Conservation (phyloP, 2,329 filamentous ascomycete species). For the Capronia epimyces region DNA sequence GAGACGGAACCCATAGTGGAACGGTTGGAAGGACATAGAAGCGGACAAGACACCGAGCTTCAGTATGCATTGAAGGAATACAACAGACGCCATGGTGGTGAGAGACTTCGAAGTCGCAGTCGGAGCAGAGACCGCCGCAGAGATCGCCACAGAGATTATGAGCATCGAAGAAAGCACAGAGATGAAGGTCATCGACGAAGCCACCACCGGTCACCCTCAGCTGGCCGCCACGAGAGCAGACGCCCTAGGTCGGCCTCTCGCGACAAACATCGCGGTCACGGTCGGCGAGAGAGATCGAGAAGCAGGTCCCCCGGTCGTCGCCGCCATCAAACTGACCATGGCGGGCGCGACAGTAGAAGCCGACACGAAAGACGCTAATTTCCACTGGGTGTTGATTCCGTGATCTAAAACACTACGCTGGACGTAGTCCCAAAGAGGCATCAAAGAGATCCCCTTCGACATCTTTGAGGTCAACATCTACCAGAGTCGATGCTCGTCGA, state of each 20-base stretch:
- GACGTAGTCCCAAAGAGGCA: constrained; percentile 7
- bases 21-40: constrained; percentile 30
- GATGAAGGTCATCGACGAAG: constrained; percentile 33
- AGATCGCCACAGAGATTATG: background rate
- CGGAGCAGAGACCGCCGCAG: constrained; percentile 30
- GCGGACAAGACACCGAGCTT: constrained; percentile 26
- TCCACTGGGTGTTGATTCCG: background rate
- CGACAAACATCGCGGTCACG: constrained; percentile 12
- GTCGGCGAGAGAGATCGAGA: constrained; percentile 10
- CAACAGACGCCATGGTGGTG: constrained; percentile 34
- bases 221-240: constrained; percentile 30
- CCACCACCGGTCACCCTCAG: constrained; percentile 29
- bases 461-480: constrained; percentile 19
- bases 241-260: constrained; percentile 25
- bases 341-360: constrained; percentile 8
- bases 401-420: background rate
- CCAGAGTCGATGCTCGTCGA: constrained; percentile 12
- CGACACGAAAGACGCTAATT: constrained; percentile 9
- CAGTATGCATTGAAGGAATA: constrained; percentile 31
- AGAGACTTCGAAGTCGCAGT: constrained; percentile 16
- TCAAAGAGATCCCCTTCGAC: constrained; percentile 19
- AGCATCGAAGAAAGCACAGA: constrained; percentile 18
- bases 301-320: constrained; percentile 10
- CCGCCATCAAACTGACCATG: constrained; percentile 2
- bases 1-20: constrained; percentile 34